phyloP scores from a whole-genome alignment of 2,329 filamentous ascomycete genomes.

The Diaporthe ilicicola region DNA sequence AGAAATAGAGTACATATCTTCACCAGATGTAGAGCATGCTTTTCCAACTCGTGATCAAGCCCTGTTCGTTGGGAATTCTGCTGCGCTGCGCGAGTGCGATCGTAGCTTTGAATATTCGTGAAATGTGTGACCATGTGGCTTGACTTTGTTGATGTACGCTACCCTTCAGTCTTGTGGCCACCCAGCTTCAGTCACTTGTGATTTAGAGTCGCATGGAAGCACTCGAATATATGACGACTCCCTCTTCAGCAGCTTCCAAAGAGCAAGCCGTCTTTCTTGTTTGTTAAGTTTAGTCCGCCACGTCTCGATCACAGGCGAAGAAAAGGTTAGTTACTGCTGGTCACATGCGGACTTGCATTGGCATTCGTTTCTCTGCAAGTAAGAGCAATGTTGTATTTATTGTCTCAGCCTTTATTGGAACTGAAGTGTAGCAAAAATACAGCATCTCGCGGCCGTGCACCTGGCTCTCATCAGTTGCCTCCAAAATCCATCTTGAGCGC shows the following conservation, averaged over 20 bases:
- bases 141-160: neutral
- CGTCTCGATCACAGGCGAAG: too few relatives aligned
- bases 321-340: too few relatives aligned
- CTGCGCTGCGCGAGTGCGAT: too few relatives aligned
- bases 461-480: slow-evolving; percentile 36
- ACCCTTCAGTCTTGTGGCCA: neutral
- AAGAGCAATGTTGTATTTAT: neutral
- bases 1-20: slow-evolving; percentile 22
- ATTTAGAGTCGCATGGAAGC: too few relatives aligned
- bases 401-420: neutral
- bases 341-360: too few relatives aligned
- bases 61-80: neutral
- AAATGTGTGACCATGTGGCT: neutral
- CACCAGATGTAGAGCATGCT: neutral
- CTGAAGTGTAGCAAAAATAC: neutral
- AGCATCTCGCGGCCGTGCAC: neutral
- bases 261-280: too few relatives aligned
- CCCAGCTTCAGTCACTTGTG: neutral
- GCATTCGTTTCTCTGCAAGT: neutral
- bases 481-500: slow-evolving; percentile 95
- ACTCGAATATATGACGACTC: neutral
- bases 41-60: neutral
- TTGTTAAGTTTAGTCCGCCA: too few relatives aligned
- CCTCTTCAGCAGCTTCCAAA: too few relatives aligned
- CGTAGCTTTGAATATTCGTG: neutral